A percentile compares a stretch with the other conserved stretches of the same genome.
phyloP scores from a whole-genome alignment of 306 rosid species.

The Comarum palustre region DNA sequence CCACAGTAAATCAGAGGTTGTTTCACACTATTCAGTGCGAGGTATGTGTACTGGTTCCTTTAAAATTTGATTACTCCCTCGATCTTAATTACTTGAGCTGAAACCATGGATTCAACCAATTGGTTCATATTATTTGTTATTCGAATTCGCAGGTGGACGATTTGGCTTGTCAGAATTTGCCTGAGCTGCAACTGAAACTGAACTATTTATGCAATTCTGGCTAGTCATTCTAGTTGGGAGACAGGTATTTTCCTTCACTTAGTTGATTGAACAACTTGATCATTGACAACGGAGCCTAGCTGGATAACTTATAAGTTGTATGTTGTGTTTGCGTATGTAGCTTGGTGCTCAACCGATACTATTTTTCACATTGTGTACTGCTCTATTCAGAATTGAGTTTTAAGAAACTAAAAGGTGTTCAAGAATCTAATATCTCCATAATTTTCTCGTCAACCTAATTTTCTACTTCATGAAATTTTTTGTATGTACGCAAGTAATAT shows the following conservation, averaged over 20 bases:
- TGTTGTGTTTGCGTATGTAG: not conserved
- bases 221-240: not conserved
- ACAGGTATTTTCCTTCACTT: not conserved
- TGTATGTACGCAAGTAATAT: no score
- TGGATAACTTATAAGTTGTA: not conserved
- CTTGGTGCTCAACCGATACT: not conserved
- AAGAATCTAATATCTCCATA: not conserved
- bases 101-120: not conserved
- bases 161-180: constrained; percentile 23
- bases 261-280: not conserved
- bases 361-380: not conserved
- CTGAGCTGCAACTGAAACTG: constrained; percentile 32
- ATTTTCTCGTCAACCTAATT: not conserved
- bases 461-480: not conserved
- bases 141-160: constrained; percentile 29
- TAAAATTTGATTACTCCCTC: not conserved
- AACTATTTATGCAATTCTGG: constrained; percentile 23
- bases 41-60: constrained; percentile 21
- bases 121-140: not conserved
- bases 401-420: not conserved
- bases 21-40: constrained; percentile 34
- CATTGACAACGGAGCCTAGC: not conserved
- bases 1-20: constrained; percentile 30
- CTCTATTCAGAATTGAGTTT: not conserved
- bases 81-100: not conserved